Conservation (phyloP, 2,329 filamentous ascomycete species). For the Beauveria sp. region DNA sequence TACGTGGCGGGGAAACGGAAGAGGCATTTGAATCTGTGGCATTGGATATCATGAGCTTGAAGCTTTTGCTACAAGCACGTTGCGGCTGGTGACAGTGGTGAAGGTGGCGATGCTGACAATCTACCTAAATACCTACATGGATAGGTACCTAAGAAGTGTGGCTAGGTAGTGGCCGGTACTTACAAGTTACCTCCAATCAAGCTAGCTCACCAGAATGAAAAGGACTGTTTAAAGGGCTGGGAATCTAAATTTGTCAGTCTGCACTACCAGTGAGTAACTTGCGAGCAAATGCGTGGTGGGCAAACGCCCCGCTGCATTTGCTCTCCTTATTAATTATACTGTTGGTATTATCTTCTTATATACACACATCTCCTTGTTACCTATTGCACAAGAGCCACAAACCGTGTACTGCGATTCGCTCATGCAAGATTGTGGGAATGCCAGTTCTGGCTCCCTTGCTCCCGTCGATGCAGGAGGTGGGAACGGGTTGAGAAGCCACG, state of each 20-base stretch:
- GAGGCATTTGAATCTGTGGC: neutral
- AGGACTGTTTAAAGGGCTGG: too few species aligned
- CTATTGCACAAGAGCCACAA: neutral
- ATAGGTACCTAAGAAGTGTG: neutral
- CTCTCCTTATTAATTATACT: too few species aligned
- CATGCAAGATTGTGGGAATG: conserved; percentile 10
- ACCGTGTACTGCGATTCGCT: conserved; percentile 7
- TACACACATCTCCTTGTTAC: neutral
- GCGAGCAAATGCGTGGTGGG: neutral
- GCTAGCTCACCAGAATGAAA: too few species aligned
- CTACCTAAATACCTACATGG: neutral
- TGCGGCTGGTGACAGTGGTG: neutral
- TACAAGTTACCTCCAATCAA: too few species aligned
- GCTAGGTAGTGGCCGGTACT: too few species aligned
- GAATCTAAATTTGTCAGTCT: too few species aligned
- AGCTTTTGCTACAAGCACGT: neutral
- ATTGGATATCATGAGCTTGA: neutral
- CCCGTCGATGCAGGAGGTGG: conserved; percentile 1
- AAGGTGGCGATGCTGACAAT: neutral
- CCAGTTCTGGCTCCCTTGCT: neutral
- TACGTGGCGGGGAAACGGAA: neutral
- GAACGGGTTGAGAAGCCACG: conserved; percentile 5
- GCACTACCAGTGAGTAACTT: neutral
- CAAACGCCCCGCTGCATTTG: too few species aligned
- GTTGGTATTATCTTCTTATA: neutral